Conservation (phyloP, 2,329 filamentous ascomycete species). For the Exophiala viscosa region DNA sequence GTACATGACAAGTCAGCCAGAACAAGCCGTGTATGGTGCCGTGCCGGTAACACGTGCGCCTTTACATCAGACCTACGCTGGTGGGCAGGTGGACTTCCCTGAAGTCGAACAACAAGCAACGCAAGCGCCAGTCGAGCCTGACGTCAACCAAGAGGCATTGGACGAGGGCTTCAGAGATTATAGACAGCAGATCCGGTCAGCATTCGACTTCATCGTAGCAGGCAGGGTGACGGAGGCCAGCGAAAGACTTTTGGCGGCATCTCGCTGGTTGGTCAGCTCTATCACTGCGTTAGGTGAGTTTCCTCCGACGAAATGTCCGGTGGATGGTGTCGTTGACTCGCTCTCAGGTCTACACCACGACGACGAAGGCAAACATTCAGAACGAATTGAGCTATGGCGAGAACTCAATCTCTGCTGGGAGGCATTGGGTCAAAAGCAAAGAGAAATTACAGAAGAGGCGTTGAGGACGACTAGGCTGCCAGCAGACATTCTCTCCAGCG, state of each 20-base stretch:
- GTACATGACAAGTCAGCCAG: constrained; percentile 64
- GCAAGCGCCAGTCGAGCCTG: constrained; percentile 27
- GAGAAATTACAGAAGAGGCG: constrained; percentile 62
- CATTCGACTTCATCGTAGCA: constrained; percentile 68
- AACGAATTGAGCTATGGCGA: constrained; percentile 82
- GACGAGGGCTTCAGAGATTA: constrained; percentile 67
- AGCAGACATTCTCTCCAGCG: constrained; percentile 61
- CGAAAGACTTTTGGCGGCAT: constrained; percentile 57
- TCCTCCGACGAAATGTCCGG: not conserved
- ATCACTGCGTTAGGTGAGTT: constrained; percentile 63
- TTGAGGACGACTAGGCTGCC: constrained; percentile 58
- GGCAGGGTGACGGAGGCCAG: constrained; percentile 59
- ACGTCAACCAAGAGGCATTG: constrained; percentile 48
- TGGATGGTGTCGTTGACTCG: constrained; percentile 4
- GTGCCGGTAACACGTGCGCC: constrained; percentile 53
- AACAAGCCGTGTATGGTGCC: constrained; percentile 57
- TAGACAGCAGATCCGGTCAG: constrained; percentile 54
- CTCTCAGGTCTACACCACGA: constrained; percentile 67
- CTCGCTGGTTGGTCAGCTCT: constrained; percentile 64
- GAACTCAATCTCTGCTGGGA: constrained; percentile 95
- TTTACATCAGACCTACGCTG: constrained; percentile 50
- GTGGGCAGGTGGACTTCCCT: constrained; percentile 50
- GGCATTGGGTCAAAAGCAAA: constrained; percentile 75
- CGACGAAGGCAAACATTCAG: constrained; percentile 68
- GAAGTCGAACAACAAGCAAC: constrained; percentile 35